These are phyloP conservation scores for Colletotrichum endophyticum DNA, from an alignment of 2,329 filamentous ascomycete species.

Conservation along the genomic window DNA sequence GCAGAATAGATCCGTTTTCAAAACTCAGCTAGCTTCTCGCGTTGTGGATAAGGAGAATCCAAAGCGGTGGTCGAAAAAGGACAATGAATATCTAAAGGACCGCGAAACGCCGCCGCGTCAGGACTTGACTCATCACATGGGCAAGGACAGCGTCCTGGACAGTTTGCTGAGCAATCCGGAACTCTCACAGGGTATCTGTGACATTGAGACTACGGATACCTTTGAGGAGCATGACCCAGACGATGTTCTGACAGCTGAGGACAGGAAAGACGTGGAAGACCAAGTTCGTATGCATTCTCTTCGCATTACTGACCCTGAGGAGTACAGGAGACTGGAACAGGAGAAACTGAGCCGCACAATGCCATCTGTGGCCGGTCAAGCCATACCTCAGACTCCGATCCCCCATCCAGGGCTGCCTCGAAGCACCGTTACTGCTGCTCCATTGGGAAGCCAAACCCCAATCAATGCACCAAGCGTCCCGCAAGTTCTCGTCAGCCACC, in stretches of 20 bases:
- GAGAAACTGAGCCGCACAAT: not conserved
- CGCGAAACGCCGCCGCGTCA: slow-evolving; percentile 57
- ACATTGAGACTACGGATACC: slow-evolving; percentile 72
- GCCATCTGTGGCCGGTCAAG: not conserved
- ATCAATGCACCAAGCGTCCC: not conserved
- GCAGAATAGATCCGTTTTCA: slow-evolving; percentile 79
- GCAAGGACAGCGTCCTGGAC: slow-evolving; percentile 69
- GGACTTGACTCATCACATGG: slow-evolving; percentile 56
- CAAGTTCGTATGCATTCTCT: slow-evolving; percentile 37
- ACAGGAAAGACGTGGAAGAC: slow-evolving; percentile 59
- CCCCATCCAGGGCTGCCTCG: not conserved
- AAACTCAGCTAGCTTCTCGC: slow-evolving; percentile 77
- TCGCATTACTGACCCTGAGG: slow-evolving; percentile 35
- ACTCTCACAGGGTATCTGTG: slow-evolving; percentile 47
- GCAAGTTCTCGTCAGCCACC: not conserved
- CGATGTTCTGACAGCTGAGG: slow-evolving; percentile 62
- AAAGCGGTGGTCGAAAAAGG: slow-evolving; percentile 63
- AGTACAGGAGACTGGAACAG: slow-evolving; percentile 29
- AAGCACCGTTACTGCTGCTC: not conserved
- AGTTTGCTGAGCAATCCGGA: slow-evolving; percentile 44
- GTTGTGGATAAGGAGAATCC: slow-evolving; percentile 87
- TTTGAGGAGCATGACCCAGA: slow-evolving; percentile 74
- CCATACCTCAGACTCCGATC: not conserved
- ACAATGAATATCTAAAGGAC: slow-evolving; percentile 39
- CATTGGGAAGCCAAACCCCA: not conserved